Conservation (phyloP, 208 protist species). For the Trypanosoma vivax region DNA sequence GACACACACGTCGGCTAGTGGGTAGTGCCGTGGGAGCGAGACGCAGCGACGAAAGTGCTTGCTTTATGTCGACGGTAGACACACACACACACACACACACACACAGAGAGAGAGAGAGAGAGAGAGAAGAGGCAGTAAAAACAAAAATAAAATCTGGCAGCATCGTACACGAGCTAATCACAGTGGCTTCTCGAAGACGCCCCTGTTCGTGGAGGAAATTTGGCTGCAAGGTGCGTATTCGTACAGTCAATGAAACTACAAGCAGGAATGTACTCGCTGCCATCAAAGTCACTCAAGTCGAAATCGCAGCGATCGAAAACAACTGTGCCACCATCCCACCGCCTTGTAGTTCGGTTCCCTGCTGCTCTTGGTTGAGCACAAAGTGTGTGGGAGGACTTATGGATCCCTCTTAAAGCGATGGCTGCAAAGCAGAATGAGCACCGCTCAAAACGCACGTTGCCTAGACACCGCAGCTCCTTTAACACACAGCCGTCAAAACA, state of each 20-base stretch:
- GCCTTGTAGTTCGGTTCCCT: not conserved
- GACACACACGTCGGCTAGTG: too few species aligned
- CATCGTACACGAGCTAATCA: conserved; percentile 20
- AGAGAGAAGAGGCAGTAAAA: not conserved
- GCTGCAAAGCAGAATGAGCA: conserved; percentile 46
- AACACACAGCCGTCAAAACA: conserved; percentile 47
- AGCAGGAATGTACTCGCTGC: conserved; percentile 21
- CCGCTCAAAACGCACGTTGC: conserved; percentile 32
- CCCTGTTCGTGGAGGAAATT: conserved; percentile 37
- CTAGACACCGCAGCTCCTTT: conserved; percentile 27
- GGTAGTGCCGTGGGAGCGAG: too few species aligned
- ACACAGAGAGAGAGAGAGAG: not conserved
- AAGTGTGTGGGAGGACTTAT: not conserved
- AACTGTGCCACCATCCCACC: not conserved
- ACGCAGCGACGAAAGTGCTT: too few species aligned
- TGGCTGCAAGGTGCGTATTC: conserved; percentile 40
- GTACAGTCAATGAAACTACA: conserved; percentile 34
- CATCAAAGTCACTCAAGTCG: conserved; percentile 58
- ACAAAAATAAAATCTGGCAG: conserved; percentile 8
- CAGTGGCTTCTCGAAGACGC: not conserved
- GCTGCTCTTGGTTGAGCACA: not conserved
- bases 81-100: conserved; percentile 7
- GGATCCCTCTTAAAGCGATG: conserved; percentile 21
- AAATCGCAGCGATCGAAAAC: conserved; percentile 57
- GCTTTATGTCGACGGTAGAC: not conserved